Evolutionary conservation across 345 rosid genomes (phyloP).

Genomic region (Eucalyptus dawsonii): DNA sequence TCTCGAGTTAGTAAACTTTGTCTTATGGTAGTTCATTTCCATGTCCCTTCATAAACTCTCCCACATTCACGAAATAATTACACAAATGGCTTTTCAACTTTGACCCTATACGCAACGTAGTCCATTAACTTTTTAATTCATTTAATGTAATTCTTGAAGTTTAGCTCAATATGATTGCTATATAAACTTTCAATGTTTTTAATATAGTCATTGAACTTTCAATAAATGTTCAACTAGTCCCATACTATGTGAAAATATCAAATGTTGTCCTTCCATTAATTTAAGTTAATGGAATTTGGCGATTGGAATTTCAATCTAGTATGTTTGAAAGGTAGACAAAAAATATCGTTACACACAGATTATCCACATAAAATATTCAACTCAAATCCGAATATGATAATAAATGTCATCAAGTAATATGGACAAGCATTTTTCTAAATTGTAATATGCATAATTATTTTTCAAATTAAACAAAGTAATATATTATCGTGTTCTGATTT

Average conservation of each 20-base stretch:
- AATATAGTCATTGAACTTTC: accelerated
- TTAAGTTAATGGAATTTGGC: too few relatives aligned
- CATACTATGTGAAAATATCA: accelerated
- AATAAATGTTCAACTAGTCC: accelerated
- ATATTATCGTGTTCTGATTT: too few relatives aligned
- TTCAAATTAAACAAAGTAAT: background rate
- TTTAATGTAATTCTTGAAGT: too few relatives aligned
- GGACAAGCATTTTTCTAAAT: too few relatives aligned
- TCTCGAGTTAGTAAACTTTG: background rate
- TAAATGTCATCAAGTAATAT: background rate
- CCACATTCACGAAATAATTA: too few relatives aligned
- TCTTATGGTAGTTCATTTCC: background rate
- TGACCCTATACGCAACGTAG: background rate
- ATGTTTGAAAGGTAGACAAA: background rate
- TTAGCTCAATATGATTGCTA: accelerated
- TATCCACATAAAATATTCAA: background rate
- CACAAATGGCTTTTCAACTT: too few relatives aligned
- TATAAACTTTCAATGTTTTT: accelerated
- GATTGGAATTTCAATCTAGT: accelerated
- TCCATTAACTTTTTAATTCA: too few relatives aligned
- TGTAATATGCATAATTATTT: too few relatives aligned
- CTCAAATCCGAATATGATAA: accelerated
- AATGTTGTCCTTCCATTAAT: too few relatives aligned
- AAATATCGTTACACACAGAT: accelerated
- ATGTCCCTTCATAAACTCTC: background rate